Percentiles rank a stretch among this genome's conserved stretches.
phyloP scores from a whole-genome alignment of 2,329 filamentous ascomycete species.

The Phialophora expanda region DNA sequence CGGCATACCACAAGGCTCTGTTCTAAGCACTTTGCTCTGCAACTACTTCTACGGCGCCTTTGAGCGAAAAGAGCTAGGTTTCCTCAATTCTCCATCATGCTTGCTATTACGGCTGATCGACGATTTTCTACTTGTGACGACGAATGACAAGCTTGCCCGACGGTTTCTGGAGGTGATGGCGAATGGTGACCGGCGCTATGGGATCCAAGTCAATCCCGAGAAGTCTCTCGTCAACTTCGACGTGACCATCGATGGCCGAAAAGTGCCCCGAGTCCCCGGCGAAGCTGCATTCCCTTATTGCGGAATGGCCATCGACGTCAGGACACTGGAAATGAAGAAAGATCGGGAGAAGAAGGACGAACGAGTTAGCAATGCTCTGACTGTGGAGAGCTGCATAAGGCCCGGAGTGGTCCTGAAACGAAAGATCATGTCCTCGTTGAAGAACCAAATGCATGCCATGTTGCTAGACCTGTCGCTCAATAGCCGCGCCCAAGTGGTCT shows the following conservation, averaged over 20 bases:
- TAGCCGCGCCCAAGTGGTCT: slow-evolving; percentile 67
- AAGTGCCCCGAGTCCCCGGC: slow-evolving; percentile 58
- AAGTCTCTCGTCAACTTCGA: slow-evolving; percentile 91
- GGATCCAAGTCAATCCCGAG: slow-evolving; percentile 73
- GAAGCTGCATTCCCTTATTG: slow-evolving; percentile 80
- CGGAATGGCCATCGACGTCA: slow-evolving; percentile 75
- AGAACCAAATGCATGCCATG: slow-evolving; percentile 83
- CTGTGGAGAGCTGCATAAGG: slow-evolving; percentile 73
- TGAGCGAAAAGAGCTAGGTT: slow-evolving; percentile 71
- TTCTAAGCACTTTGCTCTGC: slow-evolving; percentile 84
- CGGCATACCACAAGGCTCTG: slow-evolving; percentile 92
- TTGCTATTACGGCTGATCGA: slow-evolving; percentile 84
- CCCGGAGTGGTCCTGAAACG: slow-evolving; percentile 80
- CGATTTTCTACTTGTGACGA: slow-evolving; percentile 89
- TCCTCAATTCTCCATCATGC: slow-evolving; percentile 62
- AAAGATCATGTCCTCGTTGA: slow-evolving; percentile 76
- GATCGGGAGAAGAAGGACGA: slow-evolving; percentile 64
- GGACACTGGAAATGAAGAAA: slow-evolving; percentile 75
- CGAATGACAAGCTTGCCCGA: slow-evolving; percentile 67
- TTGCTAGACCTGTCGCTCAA: slow-evolving; percentile 84
- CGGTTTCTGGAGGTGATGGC: slow-evolving; percentile 83
- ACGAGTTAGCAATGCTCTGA: slow-evolving; percentile 73
- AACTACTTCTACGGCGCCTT: slow-evolving; percentile 96
- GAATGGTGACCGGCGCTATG: slow-evolving; percentile 75
- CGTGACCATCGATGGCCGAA: slow-evolving; percentile 59